Conservation (phyloP, 306 rosid genomes). For the Dalbergia oliveri region DNA sequence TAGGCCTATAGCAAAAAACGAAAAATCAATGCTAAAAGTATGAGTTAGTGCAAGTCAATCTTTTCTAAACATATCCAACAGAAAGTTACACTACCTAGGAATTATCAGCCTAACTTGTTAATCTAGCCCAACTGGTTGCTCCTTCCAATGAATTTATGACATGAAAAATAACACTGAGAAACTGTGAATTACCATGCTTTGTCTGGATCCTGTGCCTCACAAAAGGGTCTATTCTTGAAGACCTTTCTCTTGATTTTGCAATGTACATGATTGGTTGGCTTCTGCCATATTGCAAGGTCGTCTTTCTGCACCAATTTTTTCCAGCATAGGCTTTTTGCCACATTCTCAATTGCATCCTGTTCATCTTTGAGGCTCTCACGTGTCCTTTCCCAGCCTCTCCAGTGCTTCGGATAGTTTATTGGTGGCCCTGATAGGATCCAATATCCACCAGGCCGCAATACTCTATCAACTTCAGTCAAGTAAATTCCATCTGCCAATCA, state of each 20-base stretch:
- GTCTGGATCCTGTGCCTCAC: constrained; percentile 77
- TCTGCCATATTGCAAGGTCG: constrained; percentile 96
- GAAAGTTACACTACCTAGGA: neutral
- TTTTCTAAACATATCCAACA: neutral
- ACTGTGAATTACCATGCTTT: constrained; percentile 74
- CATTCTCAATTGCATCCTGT: constrained; percentile 73
- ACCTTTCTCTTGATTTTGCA: constrained; percentile 67
- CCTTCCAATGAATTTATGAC: neutral
- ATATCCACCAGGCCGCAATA: constrained; percentile 94
- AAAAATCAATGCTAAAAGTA: neutral
- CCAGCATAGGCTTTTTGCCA: constrained; percentile 90
- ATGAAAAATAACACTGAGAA: constrained; percentile 13
- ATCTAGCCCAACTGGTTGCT: constrained; percentile 6
- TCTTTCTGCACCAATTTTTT: constrained; percentile 72
- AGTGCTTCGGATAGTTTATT: constrained; percentile 83
- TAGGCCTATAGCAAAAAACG: neutral
- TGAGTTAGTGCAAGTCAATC: constrained; percentile 21
- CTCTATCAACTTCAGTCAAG: constrained; percentile 85
- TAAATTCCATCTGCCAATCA: constrained; percentile 73
- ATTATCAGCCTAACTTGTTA: neutral
- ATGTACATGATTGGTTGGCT: constrained; percentile 84
- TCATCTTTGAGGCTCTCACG: constrained; percentile 71
- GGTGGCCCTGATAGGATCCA: constrained; percentile 99
- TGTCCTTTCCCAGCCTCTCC: constrained; percentile 92
- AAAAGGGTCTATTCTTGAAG: constrained; percentile 74